These are phyloP conservation scores for Kuraishia cidri DNA, from an alignment of 805 yeast species.

Conservation along the genomic window DNA sequence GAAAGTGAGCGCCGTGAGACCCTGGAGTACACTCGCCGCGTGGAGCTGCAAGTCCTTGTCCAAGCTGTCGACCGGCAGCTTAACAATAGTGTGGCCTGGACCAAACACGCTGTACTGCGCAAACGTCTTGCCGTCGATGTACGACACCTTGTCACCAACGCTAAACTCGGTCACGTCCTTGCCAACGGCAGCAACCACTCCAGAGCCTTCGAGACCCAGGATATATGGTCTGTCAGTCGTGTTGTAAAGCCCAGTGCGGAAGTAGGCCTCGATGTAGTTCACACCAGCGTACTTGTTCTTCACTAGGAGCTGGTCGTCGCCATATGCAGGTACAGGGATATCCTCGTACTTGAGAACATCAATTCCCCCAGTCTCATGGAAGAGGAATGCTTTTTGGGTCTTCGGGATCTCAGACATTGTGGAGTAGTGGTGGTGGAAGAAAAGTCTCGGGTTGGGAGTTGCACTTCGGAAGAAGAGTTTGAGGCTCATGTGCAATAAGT, in stretches of 20 bases:
- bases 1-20: conserved; percentile 73
- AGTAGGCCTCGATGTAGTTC: conserved; percentile 77
- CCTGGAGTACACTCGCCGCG: conserved; percentile 62
- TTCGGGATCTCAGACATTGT: conserved; percentile 29
- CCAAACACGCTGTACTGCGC: conserved; percentile 62
- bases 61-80: conserved; percentile 35
- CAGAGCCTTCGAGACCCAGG: conserved; percentile 67
- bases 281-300: conserved; percentile 74
- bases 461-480: too few relatives aligned
- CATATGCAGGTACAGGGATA: conserved; percentile 48
- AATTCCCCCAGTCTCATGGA: conserved; percentile 55
- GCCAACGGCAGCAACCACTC: conserved; percentile 62
- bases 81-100: conserved; percentile 24
- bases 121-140: conserved; percentile 43
- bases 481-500: too few relatives aligned
- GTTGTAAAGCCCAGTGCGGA: conserved; percentile 73
- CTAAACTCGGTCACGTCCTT: conserved; percentile 38
- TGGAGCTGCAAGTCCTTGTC: conserved; percentile 43
- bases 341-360: conserved; percentile 46
- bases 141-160: conserved; percentile 69
- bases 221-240: conserved; percentile 46
- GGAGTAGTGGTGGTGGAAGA: too few relatives aligned
- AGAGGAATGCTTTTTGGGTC: conserved; percentile 45
- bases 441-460: too few relatives aligned
- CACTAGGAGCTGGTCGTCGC: conserved; percentile 52